Evolutionary conservation across 306 rosid genomes (phyloP), one percentile per base, ranked within the genome.

Genomic region (Glycine soja): DNA sequence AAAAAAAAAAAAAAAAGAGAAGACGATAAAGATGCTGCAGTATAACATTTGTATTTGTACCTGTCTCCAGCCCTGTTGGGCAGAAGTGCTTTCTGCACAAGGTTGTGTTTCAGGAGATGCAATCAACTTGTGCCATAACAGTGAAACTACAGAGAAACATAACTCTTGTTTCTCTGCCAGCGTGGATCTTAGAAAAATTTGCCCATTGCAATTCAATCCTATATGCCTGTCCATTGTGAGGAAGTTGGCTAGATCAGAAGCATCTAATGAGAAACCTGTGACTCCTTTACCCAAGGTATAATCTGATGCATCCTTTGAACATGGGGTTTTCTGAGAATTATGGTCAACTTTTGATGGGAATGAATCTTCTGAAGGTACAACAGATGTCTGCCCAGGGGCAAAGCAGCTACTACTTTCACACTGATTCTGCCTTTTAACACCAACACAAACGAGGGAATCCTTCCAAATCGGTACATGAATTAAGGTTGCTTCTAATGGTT

Each of bases 41-140:
- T 54, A 78, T 19, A 80, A 80, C 4, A 18, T 30, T 16, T 59
- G 6, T 11, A 81, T 54, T 48, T 75, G 48, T 90, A 95, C 99
- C 97, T 95, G 99, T 79, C 97, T 88, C 97, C 99, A 95, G 46
- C 99, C 99, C 88, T 95, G 99, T 74, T 95, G 99, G 45, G 97
- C 99, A 70, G 99, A 95, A 81, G 99, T 95, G 89, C 99, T 91
- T 83, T 95, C 99, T 46, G 92, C 92, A 73, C 87, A 84, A 58
- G 93, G 99, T 80, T 93, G 97, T 62, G 93, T 95, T 85, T 95
- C 99, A 50, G 99, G 99, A 79, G 97, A 89, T 19, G 97, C 88
- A 86, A 95, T 91, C 85, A 95, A 84, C 87, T 95, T 95, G 89
- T 93, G 95, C 99, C 99, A 95, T 64, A 95, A 88, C 74, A 95